Conservation (phyloP, 768 basidiomycete species). For the Suillus lakei region DNA sequence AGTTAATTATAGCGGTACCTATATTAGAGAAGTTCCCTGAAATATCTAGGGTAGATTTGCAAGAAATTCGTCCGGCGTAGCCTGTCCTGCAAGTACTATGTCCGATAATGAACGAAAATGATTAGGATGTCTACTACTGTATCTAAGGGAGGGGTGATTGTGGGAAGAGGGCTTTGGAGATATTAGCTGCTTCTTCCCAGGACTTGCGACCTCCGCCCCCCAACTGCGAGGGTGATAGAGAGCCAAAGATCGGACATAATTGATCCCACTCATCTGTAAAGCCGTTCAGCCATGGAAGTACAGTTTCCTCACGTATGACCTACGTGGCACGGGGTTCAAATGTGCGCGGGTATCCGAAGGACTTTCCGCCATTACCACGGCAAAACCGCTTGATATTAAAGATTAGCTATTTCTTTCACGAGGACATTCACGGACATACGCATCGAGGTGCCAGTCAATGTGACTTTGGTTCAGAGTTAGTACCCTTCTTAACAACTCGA, state of each 20-base stretch:
- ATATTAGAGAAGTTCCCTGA: background rate
- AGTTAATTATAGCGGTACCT: background rate
- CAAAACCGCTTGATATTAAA: constrained; percentile 29
- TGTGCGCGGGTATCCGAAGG: constrained; percentile 12
- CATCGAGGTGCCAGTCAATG: constrained; percentile 24
- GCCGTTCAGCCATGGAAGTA: background rate
- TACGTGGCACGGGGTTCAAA: background rate
- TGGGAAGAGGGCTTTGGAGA: constrained; percentile 22
- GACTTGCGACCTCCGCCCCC: constrained; percentile 22
- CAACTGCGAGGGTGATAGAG: constrained; percentile 23
- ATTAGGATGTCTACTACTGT: background rate
- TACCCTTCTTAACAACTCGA: background rate
- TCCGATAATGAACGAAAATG: background rate
- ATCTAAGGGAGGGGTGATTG: too few species aligned
- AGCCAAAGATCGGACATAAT: constrained; percentile 28
- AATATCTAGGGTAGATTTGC: too few species aligned
- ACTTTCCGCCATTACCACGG: constrained; percentile 35
- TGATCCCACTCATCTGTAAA: constrained; percentile 28
- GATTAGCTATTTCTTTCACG: background rate
- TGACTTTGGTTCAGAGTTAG: constrained; percentile 14
- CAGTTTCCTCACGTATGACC: background rate
- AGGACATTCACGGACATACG: constrained; percentile 9
- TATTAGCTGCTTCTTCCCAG: constrained; percentile 23
- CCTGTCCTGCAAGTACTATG: background rate
- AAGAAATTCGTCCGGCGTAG: background rate